A percentile compares a stretch with the other conserved stretches of the same genome.
These are phyloP conservation scores for Amaranthus palmeri DNA, from an alignment of 148 eudicot species.

Conservation along the genomic window DNA sequence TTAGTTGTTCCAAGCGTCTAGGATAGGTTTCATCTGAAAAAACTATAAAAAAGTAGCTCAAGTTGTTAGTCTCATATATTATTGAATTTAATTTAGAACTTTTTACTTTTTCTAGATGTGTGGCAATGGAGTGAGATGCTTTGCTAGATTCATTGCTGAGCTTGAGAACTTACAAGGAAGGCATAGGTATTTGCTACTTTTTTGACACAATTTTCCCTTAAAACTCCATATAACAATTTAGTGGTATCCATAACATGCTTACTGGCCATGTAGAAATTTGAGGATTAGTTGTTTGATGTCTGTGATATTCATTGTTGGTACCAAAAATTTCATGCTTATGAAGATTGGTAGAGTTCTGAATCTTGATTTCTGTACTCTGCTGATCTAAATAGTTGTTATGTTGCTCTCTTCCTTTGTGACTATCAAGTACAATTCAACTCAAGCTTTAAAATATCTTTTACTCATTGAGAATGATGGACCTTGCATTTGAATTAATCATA, in stretches of 20 bases:
- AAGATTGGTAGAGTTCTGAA: not conserved
- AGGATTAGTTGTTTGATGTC: no score
- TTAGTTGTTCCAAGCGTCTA: not conserved
- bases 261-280: not conserved
- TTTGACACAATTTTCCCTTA: not conserved
- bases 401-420: no score
- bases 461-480: no score
- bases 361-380: not conserved
- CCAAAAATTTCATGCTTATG: no score
- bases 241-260: not conserved
- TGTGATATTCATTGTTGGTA: no score
- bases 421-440: no score
- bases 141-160: constrained; percentile 88
- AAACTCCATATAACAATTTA: not conserved
- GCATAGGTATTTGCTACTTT: constrained; percentile 46
- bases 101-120: constrained; percentile 62
- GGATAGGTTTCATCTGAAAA: not conserved
- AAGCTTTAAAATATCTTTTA: no score
- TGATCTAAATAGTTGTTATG: no score
- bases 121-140: constrained; percentile 97
- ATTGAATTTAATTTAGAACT: not conserved
- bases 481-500: no score
- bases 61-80: not conserved
- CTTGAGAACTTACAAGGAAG: constrained; percentile 75
- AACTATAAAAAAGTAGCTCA: not conserved